Evolutionary conservation across 257 asterid genomes (phyloP).

Genomic region (Solanum stenotomum): DNA sequence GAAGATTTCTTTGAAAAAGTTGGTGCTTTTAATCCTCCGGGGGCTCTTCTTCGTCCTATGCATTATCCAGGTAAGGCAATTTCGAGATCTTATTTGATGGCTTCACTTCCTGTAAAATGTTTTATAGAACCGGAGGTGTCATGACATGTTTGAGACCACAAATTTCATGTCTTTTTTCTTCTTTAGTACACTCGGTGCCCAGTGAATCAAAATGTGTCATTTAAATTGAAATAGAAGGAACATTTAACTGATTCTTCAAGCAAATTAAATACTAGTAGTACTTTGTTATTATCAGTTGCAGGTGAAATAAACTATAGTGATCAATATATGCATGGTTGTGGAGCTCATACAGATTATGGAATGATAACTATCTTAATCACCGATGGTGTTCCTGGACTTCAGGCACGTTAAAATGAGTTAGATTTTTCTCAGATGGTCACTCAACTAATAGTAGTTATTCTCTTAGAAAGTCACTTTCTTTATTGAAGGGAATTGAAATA

Average conservation of each 20-base stretch:
- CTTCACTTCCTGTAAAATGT: neutral
- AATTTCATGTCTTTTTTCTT: neutral
- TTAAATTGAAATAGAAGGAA: neutral
- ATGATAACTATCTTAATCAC: slow-evolving; percentile 48
- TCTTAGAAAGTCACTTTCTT: too few relatives aligned
- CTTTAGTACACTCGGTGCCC: neutral
- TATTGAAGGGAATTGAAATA: too few relatives aligned
- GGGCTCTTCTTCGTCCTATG: slow-evolving; percentile 35
- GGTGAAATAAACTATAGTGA: slow-evolving; percentile 20
- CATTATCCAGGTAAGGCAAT: slow-evolving; percentile 38
- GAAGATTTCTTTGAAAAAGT: slow-evolving; percentile 37
- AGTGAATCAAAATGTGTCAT: neutral
- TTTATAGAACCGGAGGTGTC: neutral
- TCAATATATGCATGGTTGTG: slow-evolving; percentile 38
- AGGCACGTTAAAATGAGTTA: slow-evolving; percentile 18
- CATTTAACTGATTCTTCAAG: neutral
- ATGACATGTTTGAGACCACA: neutral
- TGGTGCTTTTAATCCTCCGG: slow-evolving; percentile 38
- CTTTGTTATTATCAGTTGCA: neutral
- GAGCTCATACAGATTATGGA: slow-evolving; percentile 66
- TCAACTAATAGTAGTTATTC: neutral
- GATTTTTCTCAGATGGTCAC: neutral
- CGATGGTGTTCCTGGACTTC: slow-evolving; percentile 42
- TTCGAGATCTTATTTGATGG: neutral
- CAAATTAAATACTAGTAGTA: neutral